These are phyloP conservation scores for Areca catechu DNA, from an alignment of 176 grass and related monocot genomes.

Conservation along the genomic window DNA sequence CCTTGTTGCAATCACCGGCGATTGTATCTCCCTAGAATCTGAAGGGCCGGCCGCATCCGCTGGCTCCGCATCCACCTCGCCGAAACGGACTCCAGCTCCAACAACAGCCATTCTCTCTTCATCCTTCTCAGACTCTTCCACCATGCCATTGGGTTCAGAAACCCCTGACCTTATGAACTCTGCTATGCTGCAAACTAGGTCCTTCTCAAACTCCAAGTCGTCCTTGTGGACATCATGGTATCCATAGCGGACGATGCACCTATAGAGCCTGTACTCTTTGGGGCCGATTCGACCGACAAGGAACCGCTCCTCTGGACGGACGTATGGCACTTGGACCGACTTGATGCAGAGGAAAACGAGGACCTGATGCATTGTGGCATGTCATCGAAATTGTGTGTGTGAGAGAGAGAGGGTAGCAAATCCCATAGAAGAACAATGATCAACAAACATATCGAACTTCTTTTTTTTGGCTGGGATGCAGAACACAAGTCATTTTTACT, in stretches of 20 bases:
- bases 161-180: conserved; percentile 72
- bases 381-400: neutral
- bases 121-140: conserved; percentile 29
- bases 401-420: neutral
- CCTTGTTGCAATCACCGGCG: conserved; percentile 3
- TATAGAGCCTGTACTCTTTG: conserved; percentile 74
- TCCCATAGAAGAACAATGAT: conserved; percentile 8
- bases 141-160: conserved; percentile 18
- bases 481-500: no score
- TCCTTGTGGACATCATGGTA: conserved; percentile 93
- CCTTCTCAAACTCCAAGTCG: conserved; percentile 87
- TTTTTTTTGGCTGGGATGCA: no score
- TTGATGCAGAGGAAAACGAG: conserved; percentile 94
- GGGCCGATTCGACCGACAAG: conserved; percentile 84
- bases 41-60: conserved; percentile 30
- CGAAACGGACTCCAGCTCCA: conserved; percentile 52
- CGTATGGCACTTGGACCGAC: conserved; percentile 58
- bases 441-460: no score
- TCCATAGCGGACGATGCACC: conserved; percentile 85
- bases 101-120: conserved; percentile 71
- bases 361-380: conserved; percentile 31
- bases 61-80: conserved; percentile 34
- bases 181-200: conserved; percentile 75
- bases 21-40: conserved; percentile 30
- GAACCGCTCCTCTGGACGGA: conserved; percentile 62